A percentile compares a stretch with the other conserved stretches of the same genome.
Evolutionary conservation across 495 filamentous ascomycete species (phyloP).

Genomic region (Lichina pygmaea): DNA sequence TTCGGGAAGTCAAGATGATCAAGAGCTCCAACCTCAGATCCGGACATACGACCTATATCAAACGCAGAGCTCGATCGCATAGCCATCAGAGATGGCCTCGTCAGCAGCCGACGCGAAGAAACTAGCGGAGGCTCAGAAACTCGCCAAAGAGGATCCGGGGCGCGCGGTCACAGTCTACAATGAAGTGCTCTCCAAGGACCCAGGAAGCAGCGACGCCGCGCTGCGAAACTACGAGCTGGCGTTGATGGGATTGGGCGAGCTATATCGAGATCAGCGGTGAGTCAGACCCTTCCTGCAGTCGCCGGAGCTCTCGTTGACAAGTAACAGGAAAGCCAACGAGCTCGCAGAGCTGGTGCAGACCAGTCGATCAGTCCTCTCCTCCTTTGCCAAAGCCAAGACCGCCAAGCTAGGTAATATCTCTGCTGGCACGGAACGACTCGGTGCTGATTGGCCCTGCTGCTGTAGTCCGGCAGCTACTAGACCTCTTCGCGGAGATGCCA

Average conservation of each 20-base stretch:
- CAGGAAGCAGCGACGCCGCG: slow-evolving; percentile 58
- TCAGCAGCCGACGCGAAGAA: slow-evolving; percentile 24
- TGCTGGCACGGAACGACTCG: background rate
- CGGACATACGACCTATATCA: background rate
- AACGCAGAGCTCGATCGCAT: background rate
- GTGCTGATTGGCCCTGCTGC: background rate
- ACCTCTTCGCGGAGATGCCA: slow-evolving; percentile 79
- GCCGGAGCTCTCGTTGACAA: background rate
- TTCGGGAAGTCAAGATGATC: no score
- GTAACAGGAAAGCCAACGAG: slow-evolving; percentile 41
- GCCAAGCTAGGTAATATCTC: slow-evolving; percentile 64
- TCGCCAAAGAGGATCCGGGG: slow-evolving; percentile 46
- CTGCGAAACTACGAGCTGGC: slow-evolving; percentile 71
- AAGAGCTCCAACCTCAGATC: background rate
- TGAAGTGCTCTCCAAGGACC: slow-evolving; percentile 61
- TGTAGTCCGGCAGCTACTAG: slow-evolving; percentile 83
- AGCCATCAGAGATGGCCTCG: slow-evolving; percentile 17
- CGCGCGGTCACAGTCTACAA: slow-evolving; percentile 69
- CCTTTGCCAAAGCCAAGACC: slow-evolving; percentile 96
- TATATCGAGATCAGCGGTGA: slow-evolving; percentile 71
- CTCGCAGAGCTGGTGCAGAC: slow-evolving; percentile 77
- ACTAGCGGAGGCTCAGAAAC: slow-evolving; percentile 63
- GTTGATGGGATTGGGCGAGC: slow-evolving; percentile 61
- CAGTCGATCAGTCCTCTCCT: slow-evolving; percentile 72
- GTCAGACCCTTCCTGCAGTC: background rate